A percentile compares a stretch with the other conserved stretches of the same genome.
Evolutionary conservation across 768 basidiomycete genomes (phyloP).

Genomic region (Tylopilus sp.): DNA sequence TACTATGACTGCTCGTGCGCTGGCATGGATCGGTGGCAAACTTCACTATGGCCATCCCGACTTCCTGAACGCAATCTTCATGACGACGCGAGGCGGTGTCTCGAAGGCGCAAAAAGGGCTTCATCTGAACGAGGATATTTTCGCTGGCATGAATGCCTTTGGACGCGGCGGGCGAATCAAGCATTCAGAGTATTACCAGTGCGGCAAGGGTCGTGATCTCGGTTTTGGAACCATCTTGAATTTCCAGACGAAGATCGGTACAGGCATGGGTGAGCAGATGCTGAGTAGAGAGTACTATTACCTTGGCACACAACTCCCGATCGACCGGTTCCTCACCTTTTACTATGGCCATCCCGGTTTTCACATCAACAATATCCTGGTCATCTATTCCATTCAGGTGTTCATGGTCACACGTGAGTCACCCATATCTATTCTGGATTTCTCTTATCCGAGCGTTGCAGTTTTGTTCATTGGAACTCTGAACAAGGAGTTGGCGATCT

Average conservation of each 20-base stretch:
- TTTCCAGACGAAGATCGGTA: constrained; percentile 99
- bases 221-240: constrained; percentile 99
- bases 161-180: constrained; percentile 98
- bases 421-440: not conserved
- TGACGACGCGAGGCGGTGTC: constrained; percentile 97
- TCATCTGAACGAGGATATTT: constrained; percentile 99
- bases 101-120: constrained; percentile 99
- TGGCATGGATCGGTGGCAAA: constrained; percentile 98
- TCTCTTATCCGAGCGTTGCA: constrained; percentile 29
- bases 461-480: constrained; percentile 95
- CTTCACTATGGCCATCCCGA: constrained; percentile 99
- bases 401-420: constrained; percentile 93
- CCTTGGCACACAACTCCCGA: constrained; percentile 94
- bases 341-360: constrained; percentile 99
- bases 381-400: constrained; percentile 96
- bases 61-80: constrained; percentile 97
- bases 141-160: constrained; percentile 98
- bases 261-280: constrained; percentile 99
- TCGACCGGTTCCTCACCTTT: constrained; percentile 98
- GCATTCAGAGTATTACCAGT: constrained; percentile 99
- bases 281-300: constrained; percentile 99
- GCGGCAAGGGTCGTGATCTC: constrained; percentile 98
- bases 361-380: constrained; percentile 99
- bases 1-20: constrained; percentile 91
- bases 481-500: constrained; percentile 89